Evolutionary conservation across 257 asterid species (phyloP), one percentile per base, ranked within the genome.

Genomic region (Paulownia fortunei): DNA sequence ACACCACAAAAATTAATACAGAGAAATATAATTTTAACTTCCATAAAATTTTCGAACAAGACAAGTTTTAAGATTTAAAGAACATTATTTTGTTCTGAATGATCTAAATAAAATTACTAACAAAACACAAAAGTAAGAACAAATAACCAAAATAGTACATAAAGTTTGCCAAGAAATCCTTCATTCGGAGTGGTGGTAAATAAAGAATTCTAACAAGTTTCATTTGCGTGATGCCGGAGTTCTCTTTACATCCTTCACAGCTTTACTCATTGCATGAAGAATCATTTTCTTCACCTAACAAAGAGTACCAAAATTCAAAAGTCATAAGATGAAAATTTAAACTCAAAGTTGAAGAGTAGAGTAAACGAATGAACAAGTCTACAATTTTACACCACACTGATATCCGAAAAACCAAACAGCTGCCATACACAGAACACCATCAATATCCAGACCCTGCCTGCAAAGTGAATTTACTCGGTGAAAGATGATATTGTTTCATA

Each of bases 271-370:
- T 19, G 86, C 84, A 70, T 83, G 81, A 66, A 79, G 26, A 26
- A 79, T 7, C 81, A 83, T 49, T 74, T 83, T 83, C 73, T 79
- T 83, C 76, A 79, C 86, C 85, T 82, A 15, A 27, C 18, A 58
- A 68, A 65, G 12, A 5, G 13, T 8, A 12, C 0, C 23, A 44
- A 5, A 51, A 8, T 24, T 24, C 12, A 16, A 19, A 47, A 61
- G 47, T 23, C 56, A 49, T 47, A 32, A 23, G 15, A 34, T 2
- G 13, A 59, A 59, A 46, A 58, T 6, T 30, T 34, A 11, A 23
- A 46, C 5, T 51, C 42, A 64, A 63, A 36, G 41, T 67, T 11
- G 7, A 63, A 62, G 39, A 59, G 39, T 46, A 7, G 34, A 19
- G 6, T 6, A 42, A 42, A 76, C 8, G 49, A 19, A 32, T 10